These are phyloP conservation scores for Angophora floribunda DNA, from an alignment of 345 rosid species.

Conservation along the genomic window DNA sequence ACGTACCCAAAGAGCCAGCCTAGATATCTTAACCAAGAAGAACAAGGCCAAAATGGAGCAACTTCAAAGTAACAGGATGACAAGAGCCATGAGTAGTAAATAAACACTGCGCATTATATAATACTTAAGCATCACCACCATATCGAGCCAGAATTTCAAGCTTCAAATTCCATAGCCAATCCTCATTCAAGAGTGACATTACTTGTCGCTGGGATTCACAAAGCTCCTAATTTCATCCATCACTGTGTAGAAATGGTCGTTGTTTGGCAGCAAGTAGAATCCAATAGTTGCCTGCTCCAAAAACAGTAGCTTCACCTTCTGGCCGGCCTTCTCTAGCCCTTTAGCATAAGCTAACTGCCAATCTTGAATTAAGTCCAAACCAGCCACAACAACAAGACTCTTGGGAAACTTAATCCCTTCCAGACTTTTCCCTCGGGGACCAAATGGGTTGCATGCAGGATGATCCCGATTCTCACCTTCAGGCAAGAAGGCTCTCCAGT, in stretches of 20 bases:
- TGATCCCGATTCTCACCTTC: conserved; percentile 83
- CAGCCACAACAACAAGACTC: conserved; percentile 82
- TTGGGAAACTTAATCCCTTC: conserved; percentile 58
- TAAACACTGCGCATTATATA: conserved; percentile 16
- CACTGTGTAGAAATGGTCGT: conserved; percentile 56
- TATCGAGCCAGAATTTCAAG: neutral
- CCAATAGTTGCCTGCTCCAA: conserved; percentile 80
- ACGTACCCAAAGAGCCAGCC: conserved; percentile 4
- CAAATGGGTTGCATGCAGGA: conserved; percentile 83
- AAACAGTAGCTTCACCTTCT: conserved; percentile 56
- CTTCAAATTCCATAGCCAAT: conserved; percentile 15
- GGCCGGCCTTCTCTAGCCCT: conserved; percentile 66
- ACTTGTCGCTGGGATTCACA: conserved; percentile 31
- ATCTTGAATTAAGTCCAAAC: conserved; percentile 76
- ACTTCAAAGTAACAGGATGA: conserved; percentile 1
- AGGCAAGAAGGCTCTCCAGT: conserved; percentile 86
- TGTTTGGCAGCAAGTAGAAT: conserved; percentile 81
- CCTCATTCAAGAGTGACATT: conserved; percentile 4
- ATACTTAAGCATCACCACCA: neutral
- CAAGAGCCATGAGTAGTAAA: conserved; percentile 14
- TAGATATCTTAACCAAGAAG: conserved; percentile 1
- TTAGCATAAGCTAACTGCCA: conserved; percentile 74
- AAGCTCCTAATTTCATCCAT: conserved; percentile 72
- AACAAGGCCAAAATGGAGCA: conserved; percentile 1
- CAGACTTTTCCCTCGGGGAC: conserved; percentile 46